phyloP scores from a whole-genome alignment of 306 rosid species.

The Cucumis cinereus region DNA sequence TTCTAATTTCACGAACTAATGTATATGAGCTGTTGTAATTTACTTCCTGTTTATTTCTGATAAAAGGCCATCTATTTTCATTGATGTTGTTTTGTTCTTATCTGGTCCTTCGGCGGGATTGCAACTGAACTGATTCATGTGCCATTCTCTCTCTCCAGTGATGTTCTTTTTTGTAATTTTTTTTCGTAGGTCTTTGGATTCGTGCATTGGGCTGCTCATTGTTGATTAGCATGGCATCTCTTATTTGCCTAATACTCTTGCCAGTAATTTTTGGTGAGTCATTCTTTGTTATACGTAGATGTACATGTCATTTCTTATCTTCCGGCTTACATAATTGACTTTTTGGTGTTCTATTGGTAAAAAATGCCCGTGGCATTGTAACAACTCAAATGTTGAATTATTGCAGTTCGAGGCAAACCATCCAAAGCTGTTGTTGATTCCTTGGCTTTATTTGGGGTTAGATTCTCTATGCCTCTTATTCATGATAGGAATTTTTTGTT shows the following conservation, averaged over 20 bases:
- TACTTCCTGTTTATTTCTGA: not conserved
- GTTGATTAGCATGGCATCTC: conserved; percentile 97
- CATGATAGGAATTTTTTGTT: conserved; percentile 9
- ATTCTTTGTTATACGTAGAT: not conserved
- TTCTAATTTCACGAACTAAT: not conserved
- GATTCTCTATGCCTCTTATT: conserved; percentile 28
- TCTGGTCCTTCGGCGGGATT: not conserved
- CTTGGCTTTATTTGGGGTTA: conserved; percentile 97
- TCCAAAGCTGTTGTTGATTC: conserved; percentile 83
- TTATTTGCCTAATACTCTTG: conserved; percentile 64
- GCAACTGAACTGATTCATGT: not conserved
- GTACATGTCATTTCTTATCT: not conserved
- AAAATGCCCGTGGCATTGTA: conserved; percentile 1
- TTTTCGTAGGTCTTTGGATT: conserved; percentile 64
- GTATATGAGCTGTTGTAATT: not conserved
- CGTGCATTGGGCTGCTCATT: conserved; percentile 86
- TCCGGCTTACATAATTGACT: not conserved
- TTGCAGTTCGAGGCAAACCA: conserved; percentile 93
- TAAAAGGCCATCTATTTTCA: not conserved
- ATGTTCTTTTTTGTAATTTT: not conserved
- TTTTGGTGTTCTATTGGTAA: not conserved
- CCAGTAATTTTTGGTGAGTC: conserved; percentile 78
- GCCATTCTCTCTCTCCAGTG: not conserved
- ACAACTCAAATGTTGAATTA: conserved; percentile 17
- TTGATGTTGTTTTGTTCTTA: not conserved